Evolutionary conservation across 805 yeast genomes (phyloP).

Genomic region (Naumovozyma baii): DNA sequence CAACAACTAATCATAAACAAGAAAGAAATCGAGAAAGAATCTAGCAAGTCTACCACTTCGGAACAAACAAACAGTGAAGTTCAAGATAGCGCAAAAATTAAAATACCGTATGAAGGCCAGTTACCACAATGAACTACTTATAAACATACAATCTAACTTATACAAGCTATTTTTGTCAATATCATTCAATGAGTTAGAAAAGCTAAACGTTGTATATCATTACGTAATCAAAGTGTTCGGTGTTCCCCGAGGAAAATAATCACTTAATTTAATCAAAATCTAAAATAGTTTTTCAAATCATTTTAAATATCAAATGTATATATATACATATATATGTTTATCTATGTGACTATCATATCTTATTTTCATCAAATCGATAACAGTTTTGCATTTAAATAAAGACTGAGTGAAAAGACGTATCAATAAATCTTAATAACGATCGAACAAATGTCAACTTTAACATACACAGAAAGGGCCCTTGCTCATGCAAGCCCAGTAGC

Average conservation of each 20-base stretch:
- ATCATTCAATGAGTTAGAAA: too few relatives aligned
- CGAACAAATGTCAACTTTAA: slow-evolving; percentile 26
- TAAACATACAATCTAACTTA: neutral
- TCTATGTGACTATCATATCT: too few relatives aligned
- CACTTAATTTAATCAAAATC: neutral
- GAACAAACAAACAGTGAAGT: too few relatives aligned
- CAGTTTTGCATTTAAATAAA: too few relatives aligned
- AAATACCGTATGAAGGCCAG: neutral
- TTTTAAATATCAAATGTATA: neutral
- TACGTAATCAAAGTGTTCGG: neutral
- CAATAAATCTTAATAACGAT: too few relatives aligned
- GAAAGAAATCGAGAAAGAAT: slow-evolving; percentile 24
- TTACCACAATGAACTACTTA: neutral
- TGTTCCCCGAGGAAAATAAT: neutral
- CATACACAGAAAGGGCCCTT: slow-evolving; percentile 63
- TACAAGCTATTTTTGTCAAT: too few relatives aligned
- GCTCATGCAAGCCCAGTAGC: slow-evolving; percentile 75
- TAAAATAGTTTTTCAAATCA: too few relatives aligned
- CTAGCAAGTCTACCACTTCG: neutral
- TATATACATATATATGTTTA: too few relatives aligned
- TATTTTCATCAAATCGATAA: too few relatives aligned
- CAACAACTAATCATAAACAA: slow-evolving; percentile 33
- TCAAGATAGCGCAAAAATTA: too few relatives aligned
- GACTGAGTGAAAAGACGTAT: too few relatives aligned
- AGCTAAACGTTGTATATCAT: neutral